Evolutionary conservation across 352 stramenopile species (phyloP).

Genomic region (Phytophthora pini): DNA sequence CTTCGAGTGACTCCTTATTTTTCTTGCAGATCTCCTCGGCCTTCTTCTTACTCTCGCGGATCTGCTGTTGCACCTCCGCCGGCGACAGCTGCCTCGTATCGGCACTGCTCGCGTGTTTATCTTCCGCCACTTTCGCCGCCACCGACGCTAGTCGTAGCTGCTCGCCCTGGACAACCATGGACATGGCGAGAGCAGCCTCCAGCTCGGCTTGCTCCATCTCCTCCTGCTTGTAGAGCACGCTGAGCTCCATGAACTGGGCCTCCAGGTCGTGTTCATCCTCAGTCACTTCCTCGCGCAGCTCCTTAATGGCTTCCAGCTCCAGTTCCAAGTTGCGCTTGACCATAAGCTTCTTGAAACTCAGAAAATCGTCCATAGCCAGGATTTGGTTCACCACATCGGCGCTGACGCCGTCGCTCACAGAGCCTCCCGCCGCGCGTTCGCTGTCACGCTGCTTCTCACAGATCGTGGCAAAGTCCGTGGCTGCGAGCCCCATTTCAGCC

Average conservation of each 20-base stretch:
- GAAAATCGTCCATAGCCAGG: constrained; percentile 90
- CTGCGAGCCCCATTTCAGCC: constrained; percentile 86
- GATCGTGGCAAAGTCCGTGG: constrained; percentile 83
- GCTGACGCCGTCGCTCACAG: constrained; percentile 48
- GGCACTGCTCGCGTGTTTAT: constrained; percentile 58
- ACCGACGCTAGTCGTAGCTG: constrained; percentile 63
- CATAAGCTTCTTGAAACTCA: constrained; percentile 94
- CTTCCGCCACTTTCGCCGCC: constrained; percentile 62
- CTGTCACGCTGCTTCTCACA: constrained; percentile 73
- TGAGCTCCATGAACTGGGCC: constrained; percentile 86
- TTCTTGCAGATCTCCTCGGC: constrained; percentile 76
- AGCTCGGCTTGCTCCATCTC: constrained; percentile 88
- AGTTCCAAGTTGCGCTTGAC: constrained; percentile 92
- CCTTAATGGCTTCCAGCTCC: constrained; percentile 89
- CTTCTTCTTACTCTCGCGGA: constrained; percentile 74
- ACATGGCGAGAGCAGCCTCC: constrained; percentile 80
- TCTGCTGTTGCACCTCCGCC: constrained; percentile 61
- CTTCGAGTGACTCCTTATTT: constrained; percentile 76
- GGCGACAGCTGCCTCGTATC: constrained; percentile 40
- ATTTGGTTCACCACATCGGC: constrained; percentile 88
- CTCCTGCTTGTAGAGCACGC: constrained; percentile 86
- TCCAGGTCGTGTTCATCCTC: constrained; percentile 52
- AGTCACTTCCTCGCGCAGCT: constrained; percentile 64
- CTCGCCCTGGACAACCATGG: constrained; percentile 75
- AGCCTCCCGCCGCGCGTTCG: constrained; percentile 28